phyloP scores from a whole-genome alignment of 73 alveolate species.

The Paramecium biaurelia region DNA sequence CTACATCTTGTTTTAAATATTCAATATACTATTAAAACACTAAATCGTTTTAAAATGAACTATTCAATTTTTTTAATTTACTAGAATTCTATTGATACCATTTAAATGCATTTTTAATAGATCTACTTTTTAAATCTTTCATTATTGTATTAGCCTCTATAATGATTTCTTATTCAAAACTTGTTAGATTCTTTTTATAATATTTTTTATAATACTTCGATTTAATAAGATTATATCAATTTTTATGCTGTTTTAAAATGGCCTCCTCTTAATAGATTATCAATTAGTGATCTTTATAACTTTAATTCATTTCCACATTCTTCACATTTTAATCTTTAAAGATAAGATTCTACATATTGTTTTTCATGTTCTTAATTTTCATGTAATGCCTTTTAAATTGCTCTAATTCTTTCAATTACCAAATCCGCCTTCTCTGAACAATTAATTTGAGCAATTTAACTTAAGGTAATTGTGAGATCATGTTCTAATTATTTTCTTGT shows the following conservation, averaged over 20 bases:
- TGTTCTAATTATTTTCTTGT: neutral
- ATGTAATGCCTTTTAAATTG: neutral
- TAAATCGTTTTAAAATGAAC: neutral
- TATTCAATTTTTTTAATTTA: neutral
- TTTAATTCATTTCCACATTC: conserved; percentile 4
- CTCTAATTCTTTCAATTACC: neutral
- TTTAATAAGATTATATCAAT: neutral
- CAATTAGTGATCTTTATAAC: neutral
- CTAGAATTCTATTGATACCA: neutral
- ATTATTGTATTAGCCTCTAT: neutral
- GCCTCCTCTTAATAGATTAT: conserved; percentile 1
- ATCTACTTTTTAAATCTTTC: neutral
- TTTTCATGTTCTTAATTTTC: neutral
- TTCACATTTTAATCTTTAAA: neutral
- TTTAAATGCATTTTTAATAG: neutral
- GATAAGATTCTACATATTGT: neutral
- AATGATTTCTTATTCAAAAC: neutral
- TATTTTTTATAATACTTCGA: neutral
- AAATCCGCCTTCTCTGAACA: neutral
- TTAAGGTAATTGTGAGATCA: neutral
- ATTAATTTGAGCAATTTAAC: neutral
- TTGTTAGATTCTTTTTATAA: neutral
- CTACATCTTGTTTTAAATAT: neutral
- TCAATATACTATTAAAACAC: neutral
- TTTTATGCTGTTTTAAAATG: neutral